phyloP scores from a whole-genome alignment of 2,329 filamentous ascomycete species.

The Amauroascus verrucosus region DNA sequence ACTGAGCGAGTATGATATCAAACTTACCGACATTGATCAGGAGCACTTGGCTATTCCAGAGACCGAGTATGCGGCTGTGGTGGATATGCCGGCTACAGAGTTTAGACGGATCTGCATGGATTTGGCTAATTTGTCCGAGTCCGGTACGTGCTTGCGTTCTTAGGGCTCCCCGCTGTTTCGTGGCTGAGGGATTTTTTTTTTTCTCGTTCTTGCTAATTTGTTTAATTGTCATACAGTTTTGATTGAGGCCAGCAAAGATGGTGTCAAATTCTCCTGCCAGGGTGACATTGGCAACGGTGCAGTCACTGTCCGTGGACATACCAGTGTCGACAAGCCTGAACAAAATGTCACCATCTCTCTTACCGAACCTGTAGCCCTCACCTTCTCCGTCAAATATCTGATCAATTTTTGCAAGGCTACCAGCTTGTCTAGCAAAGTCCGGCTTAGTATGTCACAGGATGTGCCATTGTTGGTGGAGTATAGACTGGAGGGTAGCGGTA shows the following conservation, averaged over 20 bases:
- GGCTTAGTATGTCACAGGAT: conserved; percentile 89
- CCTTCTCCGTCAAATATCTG: conserved; percentile 97
- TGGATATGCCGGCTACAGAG: conserved; percentile 77
- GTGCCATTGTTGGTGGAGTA: conserved; percentile 96
- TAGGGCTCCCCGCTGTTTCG: too few relatives aligned
- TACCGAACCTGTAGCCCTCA: conserved; percentile 82
- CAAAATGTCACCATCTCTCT: conserved; percentile 82
- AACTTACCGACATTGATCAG: conserved; percentile 99
- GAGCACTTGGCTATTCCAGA: conserved; percentile 98
- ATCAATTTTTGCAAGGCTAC: conserved; percentile 99
- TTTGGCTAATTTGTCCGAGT: conserved; percentile 84
- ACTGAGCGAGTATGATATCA: conserved; percentile 97
- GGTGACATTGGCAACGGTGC: conserved; percentile 95
- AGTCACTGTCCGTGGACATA: conserved; percentile 81
- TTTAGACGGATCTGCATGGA: conserved; percentile 94
- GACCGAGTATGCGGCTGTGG: conserved; percentile 92
- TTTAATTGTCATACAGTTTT: conserved; percentile 50
- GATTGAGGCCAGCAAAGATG: conserved; percentile 94
- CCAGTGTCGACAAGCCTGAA: conserved; percentile 78
- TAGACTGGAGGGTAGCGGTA: conserved; percentile 66
- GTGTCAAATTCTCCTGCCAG: conserved; percentile 84
- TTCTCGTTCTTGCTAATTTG: not conserved
- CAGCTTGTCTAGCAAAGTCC: conserved; percentile 68
- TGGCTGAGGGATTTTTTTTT: too few relatives aligned
- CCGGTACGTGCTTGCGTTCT: conserved; percentile 54